These are phyloP conservation scores for Xanthoparmelia taractica DNA, from an alignment of 495 filamentous ascomycete genomes.

Conservation along the genomic window DNA sequence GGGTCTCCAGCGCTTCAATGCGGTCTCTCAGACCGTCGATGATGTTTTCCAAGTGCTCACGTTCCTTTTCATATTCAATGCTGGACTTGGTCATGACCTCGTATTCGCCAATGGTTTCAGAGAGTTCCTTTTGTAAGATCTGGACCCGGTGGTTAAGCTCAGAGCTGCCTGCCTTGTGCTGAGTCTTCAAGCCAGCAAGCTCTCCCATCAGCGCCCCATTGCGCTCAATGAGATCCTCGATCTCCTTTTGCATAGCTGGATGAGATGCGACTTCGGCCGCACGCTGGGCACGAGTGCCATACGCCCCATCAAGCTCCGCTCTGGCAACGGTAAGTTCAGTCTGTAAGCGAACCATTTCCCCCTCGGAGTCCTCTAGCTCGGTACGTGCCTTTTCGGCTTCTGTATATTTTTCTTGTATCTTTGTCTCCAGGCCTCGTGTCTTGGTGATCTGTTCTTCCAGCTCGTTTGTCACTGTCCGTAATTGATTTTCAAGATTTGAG, in stretches of 20 bases:
- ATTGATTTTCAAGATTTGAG: slow-evolving; percentile 8
- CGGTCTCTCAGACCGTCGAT: slow-evolving; percentile 64
- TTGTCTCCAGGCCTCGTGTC: slow-evolving; percentile 1
- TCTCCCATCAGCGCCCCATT: slow-evolving; percentile 54
- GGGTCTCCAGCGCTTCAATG: slow-evolving; percentile 57
- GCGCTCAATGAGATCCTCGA: slow-evolving; percentile 53
- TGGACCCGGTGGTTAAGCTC: slow-evolving; percentile 52
- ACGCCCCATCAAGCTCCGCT: slow-evolving; percentile 91
- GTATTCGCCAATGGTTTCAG: slow-evolving; percentile 74
- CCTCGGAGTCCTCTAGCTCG: slow-evolving; percentile 68
- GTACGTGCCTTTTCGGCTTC: slow-evolving; percentile 46
- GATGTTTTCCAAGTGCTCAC: slow-evolving; percentile 64
- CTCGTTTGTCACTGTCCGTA: not conserved
- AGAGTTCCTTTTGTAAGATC: slow-evolving; percentile 68
- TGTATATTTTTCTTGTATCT: slow-evolving; percentile 35
- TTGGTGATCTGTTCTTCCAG: slow-evolving; percentile 23
- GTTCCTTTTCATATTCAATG: slow-evolving; percentile 81
- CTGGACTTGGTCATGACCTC: slow-evolving; percentile 79
- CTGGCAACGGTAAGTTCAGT: slow-evolving; percentile 88
- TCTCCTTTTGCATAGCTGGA: slow-evolving; percentile 57
- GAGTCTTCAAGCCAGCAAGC: slow-evolving; percentile 46
- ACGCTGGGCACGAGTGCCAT: slow-evolving; percentile 65
- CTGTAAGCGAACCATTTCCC: slow-evolving; percentile 74
- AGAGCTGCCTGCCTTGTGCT: slow-evolving; percentile 31
- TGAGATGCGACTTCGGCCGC: slow-evolving; percentile 66